Evolutionary conservation across 352 stramenopile genomes (phyloP), one percentile per base, ranked within the genome.

Genomic region (Phytophthora pinifolia): DNA sequence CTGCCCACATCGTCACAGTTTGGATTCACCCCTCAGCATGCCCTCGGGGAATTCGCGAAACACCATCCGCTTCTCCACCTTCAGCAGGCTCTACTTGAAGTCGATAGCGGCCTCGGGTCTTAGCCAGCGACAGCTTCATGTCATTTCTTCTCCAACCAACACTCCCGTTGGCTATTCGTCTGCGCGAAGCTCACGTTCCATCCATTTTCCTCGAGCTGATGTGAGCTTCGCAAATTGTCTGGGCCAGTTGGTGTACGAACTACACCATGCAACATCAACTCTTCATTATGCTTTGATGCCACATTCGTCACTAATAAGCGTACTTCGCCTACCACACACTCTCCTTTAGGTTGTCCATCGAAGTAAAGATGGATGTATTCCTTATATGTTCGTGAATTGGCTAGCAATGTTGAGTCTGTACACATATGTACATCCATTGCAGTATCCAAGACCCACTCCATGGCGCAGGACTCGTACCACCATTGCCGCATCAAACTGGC

Each of bases 51-150:
- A n/a, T n/a, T 31, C 27, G n/a, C 9, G 35, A 46, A 1, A 33
- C 22, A 15, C 34, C 22, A 46, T 2, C 9, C 20, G 32, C 22
- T 38, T 59, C 50, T 29, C 22, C 13, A 7, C 12, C 51, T 32
- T 59, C 41, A 46, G 22, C 39, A 22, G 22, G 41, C 9, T 17
- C 32, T 2, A 33, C 33, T 25, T 46, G 6, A 32, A 59, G 15
- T 33, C 39, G 51, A 46, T 59, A 59, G 8, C 51, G 39, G 13
- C 22, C 41, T 14, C 33, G 22, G 13, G 2, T 13, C 22, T 50
- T 58, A 13, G 22, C 44, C 14, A 58, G 13, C 9, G 9, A 8
- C 2, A 58, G 6, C 50, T 45, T 42, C 31, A 7, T 15, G 14
- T 2, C 14, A 10, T 31, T 31, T 25, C 9, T 58, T 58, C n/a